Conservation (phyloP, 192 early-diverging fungal species). For the Coemansia sp. region DNA sequence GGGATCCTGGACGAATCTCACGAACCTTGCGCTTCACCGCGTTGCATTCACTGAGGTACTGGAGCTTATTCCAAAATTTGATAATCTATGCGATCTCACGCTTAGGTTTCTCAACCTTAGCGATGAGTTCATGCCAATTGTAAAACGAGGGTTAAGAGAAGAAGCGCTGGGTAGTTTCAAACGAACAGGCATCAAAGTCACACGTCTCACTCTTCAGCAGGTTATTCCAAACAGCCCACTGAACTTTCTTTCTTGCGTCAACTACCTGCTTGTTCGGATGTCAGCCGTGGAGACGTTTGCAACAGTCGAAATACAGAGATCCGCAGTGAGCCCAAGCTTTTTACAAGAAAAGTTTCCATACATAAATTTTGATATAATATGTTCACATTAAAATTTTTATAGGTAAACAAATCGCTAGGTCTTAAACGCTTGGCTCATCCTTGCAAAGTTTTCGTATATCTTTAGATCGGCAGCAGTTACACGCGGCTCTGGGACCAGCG, state of each 20-base stretch:
- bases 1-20: no score
- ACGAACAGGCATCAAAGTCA: no score
- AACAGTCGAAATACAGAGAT: background rate
- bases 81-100: no score
- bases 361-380: background rate
- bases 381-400: background rate
- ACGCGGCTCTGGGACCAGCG: constrained; percentile 27
- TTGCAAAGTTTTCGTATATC: constrained; percentile 8
- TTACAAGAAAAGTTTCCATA: background rate
- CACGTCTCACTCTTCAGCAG: no score
- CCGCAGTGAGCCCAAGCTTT: background rate
- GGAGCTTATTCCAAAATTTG: no score
- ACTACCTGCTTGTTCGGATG: background rate
- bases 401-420: background rate
- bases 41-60: no score
- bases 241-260: background rate
- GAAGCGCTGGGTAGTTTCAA: no score
- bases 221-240: background rate
- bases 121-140: no score
- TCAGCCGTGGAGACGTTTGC: background rate
- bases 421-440: background rate
- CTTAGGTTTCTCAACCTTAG: no score
- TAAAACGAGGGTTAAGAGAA: no score
- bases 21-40: no score
- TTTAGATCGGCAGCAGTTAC: constrained; percentile 38